These are phyloP conservation scores for Ceratobasidium sp. DNA, from an alignment of 1,284 basidiomycete species.

Conservation along the genomic window DNA sequence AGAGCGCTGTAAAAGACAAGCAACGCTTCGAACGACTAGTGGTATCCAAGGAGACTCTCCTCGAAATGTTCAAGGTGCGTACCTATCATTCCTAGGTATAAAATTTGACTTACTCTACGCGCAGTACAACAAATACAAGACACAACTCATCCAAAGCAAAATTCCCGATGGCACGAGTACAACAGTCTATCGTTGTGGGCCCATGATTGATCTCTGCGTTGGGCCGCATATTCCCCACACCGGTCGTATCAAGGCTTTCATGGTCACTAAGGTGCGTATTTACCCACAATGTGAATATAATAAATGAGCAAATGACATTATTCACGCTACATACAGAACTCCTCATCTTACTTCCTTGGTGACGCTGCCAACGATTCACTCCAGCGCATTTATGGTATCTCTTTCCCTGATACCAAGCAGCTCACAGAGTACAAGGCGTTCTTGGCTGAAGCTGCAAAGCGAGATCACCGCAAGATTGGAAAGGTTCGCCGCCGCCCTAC, in stretches of 20 bases:
- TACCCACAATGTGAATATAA: not conserved
- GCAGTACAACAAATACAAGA: conserved; percentile 99
- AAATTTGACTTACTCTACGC: conserved; percentile 44
- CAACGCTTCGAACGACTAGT: conserved; percentile 97
- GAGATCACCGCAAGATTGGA: conserved; percentile 96
- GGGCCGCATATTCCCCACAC: conserved; percentile 99
- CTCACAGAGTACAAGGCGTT: conserved; percentile 96
- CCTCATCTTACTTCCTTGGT: conserved; percentile 98
- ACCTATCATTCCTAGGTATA: not conserved
- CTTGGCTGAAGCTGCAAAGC: conserved; percentile 95
- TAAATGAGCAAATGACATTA: conserved; percentile 5
- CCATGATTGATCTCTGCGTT: conserved; percentile 97
- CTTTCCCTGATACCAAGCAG: conserved; percentile 98
- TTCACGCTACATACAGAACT: conserved; percentile 70
- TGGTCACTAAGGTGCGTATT: conserved; percentile 87
- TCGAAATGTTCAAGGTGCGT: conserved; percentile 95
- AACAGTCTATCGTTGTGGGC: conserved; percentile 98
- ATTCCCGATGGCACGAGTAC: conserved; percentile 97
- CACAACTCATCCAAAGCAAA: conserved; percentile 94
- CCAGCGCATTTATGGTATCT: conserved; percentile 98
- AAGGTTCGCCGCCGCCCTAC: conserved; percentile 60
- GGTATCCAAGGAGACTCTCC: conserved; percentile 90
- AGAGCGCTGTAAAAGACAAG: conserved; percentile 93
- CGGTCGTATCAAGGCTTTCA: conserved; percentile 95
- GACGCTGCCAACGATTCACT: conserved; percentile 94